phyloP scores from a whole-genome alignment of 441 rosid species.

The Euphorbia celastroides region DNA sequence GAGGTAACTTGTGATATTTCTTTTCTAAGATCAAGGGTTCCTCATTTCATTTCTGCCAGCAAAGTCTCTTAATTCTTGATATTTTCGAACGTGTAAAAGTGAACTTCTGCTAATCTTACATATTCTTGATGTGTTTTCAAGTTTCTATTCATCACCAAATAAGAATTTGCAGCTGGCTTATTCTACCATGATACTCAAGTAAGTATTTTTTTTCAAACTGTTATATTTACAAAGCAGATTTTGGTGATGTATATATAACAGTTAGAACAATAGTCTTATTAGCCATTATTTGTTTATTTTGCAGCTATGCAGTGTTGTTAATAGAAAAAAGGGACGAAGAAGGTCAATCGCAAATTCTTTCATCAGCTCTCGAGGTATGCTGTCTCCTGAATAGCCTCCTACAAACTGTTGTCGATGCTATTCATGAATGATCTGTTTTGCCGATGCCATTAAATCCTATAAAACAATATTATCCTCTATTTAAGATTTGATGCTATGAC shows the following conservation, averaged over 20 bases:
- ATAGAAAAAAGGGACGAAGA: constrained; percentile 78
- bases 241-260: too few species aligned
- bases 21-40: constrained; percentile 13
- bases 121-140: constrained; percentile 92
- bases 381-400: constrained; percentile 7
- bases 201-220: constrained; percentile 31
- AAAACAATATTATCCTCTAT: not conserved
- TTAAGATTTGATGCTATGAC: not conserved
- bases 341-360: constrained; percentile 96
- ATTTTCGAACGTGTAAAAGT: not conserved
- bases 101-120: constrained; percentile 32
- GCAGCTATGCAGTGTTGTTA: constrained; percentile 78
- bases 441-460: not conserved
- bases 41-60: not conserved
- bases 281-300: constrained; percentile 19
- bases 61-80: not conserved
- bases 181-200: constrained; percentile 91
- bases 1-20: constrained; percentile 47
- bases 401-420: not conserved
- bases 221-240: not conserved
- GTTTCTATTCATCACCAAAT: constrained; percentile 65
- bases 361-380: constrained; percentile 81
- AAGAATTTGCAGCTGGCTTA: constrained; percentile 88
- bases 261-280: too few species aligned
- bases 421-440: not conserved